These are phyloP conservation scores for Ogataea chonburiensis DNA, from an alignment of 805 yeast species.

Conservation along the genomic window DNA sequence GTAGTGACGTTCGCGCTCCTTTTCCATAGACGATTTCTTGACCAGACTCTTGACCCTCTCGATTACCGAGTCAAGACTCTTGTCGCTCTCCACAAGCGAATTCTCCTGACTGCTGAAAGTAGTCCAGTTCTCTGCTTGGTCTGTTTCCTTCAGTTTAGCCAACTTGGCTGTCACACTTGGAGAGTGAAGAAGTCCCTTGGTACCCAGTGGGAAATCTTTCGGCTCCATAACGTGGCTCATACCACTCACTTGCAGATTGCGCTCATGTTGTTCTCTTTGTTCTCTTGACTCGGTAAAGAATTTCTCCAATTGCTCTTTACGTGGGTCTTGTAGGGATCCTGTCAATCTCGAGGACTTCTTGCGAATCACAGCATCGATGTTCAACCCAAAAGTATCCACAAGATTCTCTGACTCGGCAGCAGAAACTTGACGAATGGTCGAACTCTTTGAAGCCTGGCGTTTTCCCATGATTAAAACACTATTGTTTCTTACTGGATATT, in stretches of 20 bases:
- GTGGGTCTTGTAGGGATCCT: neutral
- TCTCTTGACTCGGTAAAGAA: constrained; percentile 2
- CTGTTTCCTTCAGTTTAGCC: constrained; percentile 6
- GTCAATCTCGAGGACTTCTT: neutral
- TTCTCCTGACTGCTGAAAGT: constrained; percentile 7
- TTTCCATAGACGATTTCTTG: constrained; percentile 2
- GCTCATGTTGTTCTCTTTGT: constrained; percentile 18
- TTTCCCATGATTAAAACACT: neutral
- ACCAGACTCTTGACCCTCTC: constrained; percentile 4
- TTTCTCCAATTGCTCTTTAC: constrained; percentile 4
- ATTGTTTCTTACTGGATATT: constrained; percentile 3
- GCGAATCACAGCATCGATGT: constrained; percentile 7
- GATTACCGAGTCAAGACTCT: constrained; percentile 4
- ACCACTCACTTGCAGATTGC: constrained; percentile 20
- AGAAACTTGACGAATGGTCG: constrained; percentile 7
- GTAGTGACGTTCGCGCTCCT: constrained; percentile 2
- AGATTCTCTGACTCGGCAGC: constrained; percentile 6
- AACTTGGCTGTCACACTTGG: constrained; percentile 25
- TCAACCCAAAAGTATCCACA: constrained; percentile 6
- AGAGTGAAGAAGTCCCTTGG: constrained; percentile 21
- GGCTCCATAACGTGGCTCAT: constrained; percentile 5
- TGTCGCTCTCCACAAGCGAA: constrained; percentile 5
- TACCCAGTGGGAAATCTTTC: constrained; percentile 10
- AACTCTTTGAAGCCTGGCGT: constrained; percentile 2
- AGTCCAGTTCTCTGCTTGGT: constrained; percentile 18